Base-by-base conservation (phyloP, 345 rosid species). In the Barbarea vulgaris region DNA sequence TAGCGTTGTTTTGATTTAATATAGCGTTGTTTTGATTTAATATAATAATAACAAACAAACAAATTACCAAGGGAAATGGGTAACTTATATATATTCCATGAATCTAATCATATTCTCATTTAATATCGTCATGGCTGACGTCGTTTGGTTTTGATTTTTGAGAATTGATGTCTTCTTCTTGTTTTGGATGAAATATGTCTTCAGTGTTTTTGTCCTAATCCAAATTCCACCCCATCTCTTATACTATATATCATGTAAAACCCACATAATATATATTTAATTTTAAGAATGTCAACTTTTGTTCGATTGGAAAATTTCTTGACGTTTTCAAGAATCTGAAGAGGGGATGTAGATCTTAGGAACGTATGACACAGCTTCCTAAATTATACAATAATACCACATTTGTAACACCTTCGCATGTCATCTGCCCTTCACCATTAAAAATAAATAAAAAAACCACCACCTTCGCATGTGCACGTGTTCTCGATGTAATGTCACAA, bases 61-160 rank as follows among this genome's bases (percentile, higher is more conserved):
- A 52, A 52, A 1, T 24, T 24, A 24, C 9, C 7, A 51, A 51
- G 6, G 2, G 56, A 51, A 51, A 11, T 15, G 30, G 10, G 17
- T 6, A n/a, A n/a, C n/a, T n/a, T n/a, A n/a, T n/a, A n/a, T 51
- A 6, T 6, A 25, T 14, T 54, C 34, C 34, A 54, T 54, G 58
- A 25, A 14, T 14, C 14, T 9, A 28, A n/a, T 28, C 6, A 15
- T 55, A 28, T 55, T 42, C 3, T 14, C 47, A 50, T 34, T 12
- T 21, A 21, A 24, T 53, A 18, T 65, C 50, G 61, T 67, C 72
- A 51, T 67, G 48, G 34, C 60, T 67, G 6, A 15, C 31, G 59
- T 51, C 46, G 22, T 34, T 51, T 42, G 4, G 11, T 56, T 56
- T 56, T 17, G 42, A 39, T 39, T 48, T 67, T 21, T 22, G 48